These are phyloP conservation scores for Penicillium ucsense DNA, from an alignment of 495 filamentous ascomycete species.

Conservation along the genomic window DNA sequence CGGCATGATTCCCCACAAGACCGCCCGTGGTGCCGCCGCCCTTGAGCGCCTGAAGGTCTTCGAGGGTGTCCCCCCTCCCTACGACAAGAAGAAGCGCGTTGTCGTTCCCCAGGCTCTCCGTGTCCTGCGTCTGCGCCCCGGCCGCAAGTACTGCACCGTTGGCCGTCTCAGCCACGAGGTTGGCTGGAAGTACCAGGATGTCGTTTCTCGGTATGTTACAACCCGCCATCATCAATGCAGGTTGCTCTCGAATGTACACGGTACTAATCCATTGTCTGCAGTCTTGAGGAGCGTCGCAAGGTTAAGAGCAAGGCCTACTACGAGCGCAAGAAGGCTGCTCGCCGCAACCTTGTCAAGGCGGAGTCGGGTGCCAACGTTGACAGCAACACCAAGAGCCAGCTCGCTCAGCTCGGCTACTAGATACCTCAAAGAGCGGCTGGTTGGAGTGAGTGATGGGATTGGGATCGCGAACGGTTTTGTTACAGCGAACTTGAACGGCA, in stretches of 20 bases:
- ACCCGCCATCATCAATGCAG: not conserved
- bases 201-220: conserved; percentile 80
- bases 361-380: conserved; percentile 85
- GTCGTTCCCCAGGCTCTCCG: conserved; percentile 97
- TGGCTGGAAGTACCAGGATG: conserved; percentile 99
- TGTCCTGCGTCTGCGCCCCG: conserved; percentile 88
- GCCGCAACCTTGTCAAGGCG: conserved; percentile 80
- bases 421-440: conserved; percentile 37
- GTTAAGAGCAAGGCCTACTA: conserved; percentile 99
- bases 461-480: conserved; percentile 39
- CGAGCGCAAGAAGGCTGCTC: conserved; percentile 94
- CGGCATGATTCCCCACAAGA: conserved; percentile 99
- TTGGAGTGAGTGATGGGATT: conserved; percentile 39
- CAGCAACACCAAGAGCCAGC: conserved; percentile 58
- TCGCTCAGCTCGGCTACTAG: conserved; percentile 67
- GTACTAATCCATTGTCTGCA: conserved; percentile 25
- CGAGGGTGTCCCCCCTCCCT: conserved; percentile 97
- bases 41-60: conserved; percentile 98
- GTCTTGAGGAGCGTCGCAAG: conserved; percentile 98
- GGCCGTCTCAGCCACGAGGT: conserved; percentile 96
- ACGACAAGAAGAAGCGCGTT: conserved; percentile 99
- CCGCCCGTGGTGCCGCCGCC: conserved; percentile 88
- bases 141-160: conserved; percentile 99
- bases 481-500: conserved; percentile 36
- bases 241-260: not conserved